phyloP scores from a whole-genome alignment of 768 basidiomycete species.

The Sutorius australiensis region DNA sequence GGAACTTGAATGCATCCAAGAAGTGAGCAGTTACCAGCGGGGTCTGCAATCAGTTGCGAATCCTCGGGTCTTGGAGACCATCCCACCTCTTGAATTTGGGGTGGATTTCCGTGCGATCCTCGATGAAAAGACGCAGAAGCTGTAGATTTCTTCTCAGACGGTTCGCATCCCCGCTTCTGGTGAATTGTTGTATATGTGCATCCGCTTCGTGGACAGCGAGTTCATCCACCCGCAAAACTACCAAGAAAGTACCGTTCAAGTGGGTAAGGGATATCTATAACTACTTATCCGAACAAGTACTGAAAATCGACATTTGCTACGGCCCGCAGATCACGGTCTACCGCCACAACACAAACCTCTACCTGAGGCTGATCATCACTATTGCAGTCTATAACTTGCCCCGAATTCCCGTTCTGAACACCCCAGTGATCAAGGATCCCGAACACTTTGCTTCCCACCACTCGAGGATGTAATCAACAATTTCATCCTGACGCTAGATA shows the following conservation, averaged over 20 bases:
- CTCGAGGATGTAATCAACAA: constrained; percentile 62
- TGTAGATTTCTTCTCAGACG: not conserved
- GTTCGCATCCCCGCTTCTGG: constrained; percentile 7
- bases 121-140: not conserved
- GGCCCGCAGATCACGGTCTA: not conserved
- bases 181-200: not conserved
- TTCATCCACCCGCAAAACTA: not conserved
- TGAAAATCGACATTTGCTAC: not conserved
- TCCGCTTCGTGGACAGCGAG: not conserved
- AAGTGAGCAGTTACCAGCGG: not conserved
- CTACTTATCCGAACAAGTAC: not conserved
- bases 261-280: constrained; percentile 1
- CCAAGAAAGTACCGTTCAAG: not conserved
- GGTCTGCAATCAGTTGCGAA: constrained; percentile 2
- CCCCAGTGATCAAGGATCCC: constrained; percentile 53
- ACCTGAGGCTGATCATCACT: not conserved
- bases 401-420: constrained; percentile 58
- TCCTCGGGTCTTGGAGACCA: not conserved
- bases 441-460: constrained; percentile 56
- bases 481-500: constrained; percentile 54
- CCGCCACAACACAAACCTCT: too few relatives aligned
- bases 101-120: not conserved
- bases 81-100: not conserved
- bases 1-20: not conserved
- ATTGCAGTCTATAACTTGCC: constrained; percentile 44